Evolutionary conservation across 768 basidiomycete genomes (phyloP).

Genomic region (Collybia nuda): DNA sequence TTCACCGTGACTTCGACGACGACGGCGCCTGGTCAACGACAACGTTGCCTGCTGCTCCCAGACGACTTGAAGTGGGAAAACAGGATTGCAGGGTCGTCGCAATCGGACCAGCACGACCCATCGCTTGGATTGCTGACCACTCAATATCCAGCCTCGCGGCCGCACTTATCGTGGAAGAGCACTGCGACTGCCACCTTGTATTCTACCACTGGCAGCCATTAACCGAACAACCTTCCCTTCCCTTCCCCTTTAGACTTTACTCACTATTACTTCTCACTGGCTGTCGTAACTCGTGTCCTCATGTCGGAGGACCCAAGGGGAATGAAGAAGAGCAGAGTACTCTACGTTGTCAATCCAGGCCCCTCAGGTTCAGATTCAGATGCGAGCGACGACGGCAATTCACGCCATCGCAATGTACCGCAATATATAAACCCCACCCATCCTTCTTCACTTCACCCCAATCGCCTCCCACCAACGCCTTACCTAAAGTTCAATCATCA

Average conservation of each 20-base stretch:
- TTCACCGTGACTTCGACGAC: slow-evolving; percentile 6
- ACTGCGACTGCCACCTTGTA: too few species aligned
- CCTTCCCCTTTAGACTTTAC: neutral
- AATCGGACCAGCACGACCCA: too few species aligned
- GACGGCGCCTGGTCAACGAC: slow-evolving; percentile 1
- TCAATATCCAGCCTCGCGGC: too few species aligned
- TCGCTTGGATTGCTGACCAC: too few species aligned
- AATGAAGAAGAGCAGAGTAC: slow-evolving; percentile 35
- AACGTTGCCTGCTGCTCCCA: slow-evolving; percentile 2
- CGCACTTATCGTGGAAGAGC: too few species aligned
- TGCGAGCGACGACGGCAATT: slow-evolving; percentile 27
- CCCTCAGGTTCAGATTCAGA: slow-evolving; percentile 38
- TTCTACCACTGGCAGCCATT: too few species aligned
- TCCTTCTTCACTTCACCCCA: slow-evolving; percentile 6
- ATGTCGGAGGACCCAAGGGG: slow-evolving; percentile 65
- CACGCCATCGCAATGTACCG: slow-evolving; percentile 7
- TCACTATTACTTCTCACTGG: neutral
- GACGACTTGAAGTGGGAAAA: neutral
- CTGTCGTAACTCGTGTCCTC: slow-evolving; percentile 11
- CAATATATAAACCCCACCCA: slow-evolving; percentile 5
- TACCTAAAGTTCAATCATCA: slow-evolving; percentile 11
- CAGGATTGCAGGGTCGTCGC: too few species aligned
- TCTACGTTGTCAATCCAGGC: slow-evolving; percentile 60
- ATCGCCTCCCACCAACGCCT: slow-evolving; percentile 11
- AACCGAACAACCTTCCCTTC: neutral